Base-by-base conservation (phyloP, 2,329 filamentous ascomycete genomes). In the Xylaria polymorpha region DNA sequence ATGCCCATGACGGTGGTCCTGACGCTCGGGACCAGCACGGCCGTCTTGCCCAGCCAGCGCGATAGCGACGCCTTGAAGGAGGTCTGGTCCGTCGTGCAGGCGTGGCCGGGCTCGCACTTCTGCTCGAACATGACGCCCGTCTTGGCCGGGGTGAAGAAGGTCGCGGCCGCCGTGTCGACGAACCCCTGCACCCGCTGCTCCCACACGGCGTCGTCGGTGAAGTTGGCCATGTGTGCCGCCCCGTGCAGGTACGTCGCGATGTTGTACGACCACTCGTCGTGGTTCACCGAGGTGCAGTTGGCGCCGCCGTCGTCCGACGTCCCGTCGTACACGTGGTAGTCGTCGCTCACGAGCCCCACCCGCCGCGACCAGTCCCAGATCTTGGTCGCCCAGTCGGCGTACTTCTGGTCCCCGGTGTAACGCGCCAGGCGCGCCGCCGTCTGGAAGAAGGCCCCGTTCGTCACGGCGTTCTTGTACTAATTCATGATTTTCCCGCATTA, bases 351-450 rank as follows among this genome's bases (percentile, higher is more conserved):
- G 61, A 87, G 80, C 1, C 84, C 83, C 1, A 87, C 79, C 1
- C 76, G 74, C 18, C 75, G 76, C 18, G 85, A 82, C 89, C 90
- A 91, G 63, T 90, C 85, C 78, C 90, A 97, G n/a, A 91, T 83
- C 74, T 85, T 90, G 66, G 87, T 84, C 0, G 93, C 93, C 92
- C 91, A 94, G 15, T 92, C 86, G 9, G 87, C 85, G 77, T 97
- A 97, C 0, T 92, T 96, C 63, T 86, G 76, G 80, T 97, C 95
- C 44, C 89, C 88, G 0, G 94, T 97, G 81, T 93, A 96, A 7
- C 90, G 85, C 0, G 92, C 92, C 14, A 97, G 85, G 15, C 93
- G 90, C 5, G 93, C 85, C n/a, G 87, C 89, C n/a, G 91, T 79
- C 78, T 91, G 90, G 81, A 91, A 91, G 80, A 91, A 90, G 79